Evolutionary conservation across 228 moss, liverwort and hornwort genomes (phyloP).

Genomic region (Sphagnum magellanicum): DNA sequence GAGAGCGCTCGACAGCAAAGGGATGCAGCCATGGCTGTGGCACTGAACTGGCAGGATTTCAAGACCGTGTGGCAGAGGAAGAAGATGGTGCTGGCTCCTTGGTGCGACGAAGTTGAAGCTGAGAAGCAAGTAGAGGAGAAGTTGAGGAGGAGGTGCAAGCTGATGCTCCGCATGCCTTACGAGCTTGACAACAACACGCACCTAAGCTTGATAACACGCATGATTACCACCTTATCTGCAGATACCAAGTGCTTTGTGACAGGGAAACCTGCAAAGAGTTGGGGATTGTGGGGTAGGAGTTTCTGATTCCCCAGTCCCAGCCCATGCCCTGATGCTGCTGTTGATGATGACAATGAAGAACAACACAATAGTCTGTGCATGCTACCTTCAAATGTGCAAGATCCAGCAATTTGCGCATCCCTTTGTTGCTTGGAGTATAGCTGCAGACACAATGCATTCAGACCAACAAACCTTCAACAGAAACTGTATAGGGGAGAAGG

Average conservation of each 20-base stretch:
- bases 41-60: constrained; percentile 30
- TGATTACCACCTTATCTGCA: neutral
- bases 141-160: constrained; percentile 21
- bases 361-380: too few relatives aligned
- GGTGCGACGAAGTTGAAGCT: constrained; percentile 41
- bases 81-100: constrained; percentile 45
- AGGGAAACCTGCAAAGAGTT: constrained; percentile 43
- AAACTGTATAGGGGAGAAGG: too few relatives aligned
- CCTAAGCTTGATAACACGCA: neutral
- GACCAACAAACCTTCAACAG: too few relatives aligned
- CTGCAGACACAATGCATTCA: too few relatives aligned
- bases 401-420: too few relatives aligned
- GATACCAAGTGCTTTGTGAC: constrained; percentile 39
- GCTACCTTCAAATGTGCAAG: too few relatives aligned
- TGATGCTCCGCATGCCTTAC: constrained; percentile 40
- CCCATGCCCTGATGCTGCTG: too few relatives aligned
- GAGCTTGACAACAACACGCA: constrained; percentile 21
- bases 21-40: constrained; percentile 20
- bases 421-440: too few relatives aligned
- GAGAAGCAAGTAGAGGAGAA: constrained; percentile 29
- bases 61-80: constrained; percentile 22
- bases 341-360: too few relatives aligned
- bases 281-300: constrained; percentile 50
- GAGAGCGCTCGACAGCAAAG: constrained; percentile 21
- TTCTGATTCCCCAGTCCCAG: constrained; percentile 9